A percentile compares a stretch with the other conserved stretches of the same genome.
phyloP scores from a whole-genome alignment of 2,329 filamentous ascomycete species.

The Uncinocarpus reesii region DNA sequence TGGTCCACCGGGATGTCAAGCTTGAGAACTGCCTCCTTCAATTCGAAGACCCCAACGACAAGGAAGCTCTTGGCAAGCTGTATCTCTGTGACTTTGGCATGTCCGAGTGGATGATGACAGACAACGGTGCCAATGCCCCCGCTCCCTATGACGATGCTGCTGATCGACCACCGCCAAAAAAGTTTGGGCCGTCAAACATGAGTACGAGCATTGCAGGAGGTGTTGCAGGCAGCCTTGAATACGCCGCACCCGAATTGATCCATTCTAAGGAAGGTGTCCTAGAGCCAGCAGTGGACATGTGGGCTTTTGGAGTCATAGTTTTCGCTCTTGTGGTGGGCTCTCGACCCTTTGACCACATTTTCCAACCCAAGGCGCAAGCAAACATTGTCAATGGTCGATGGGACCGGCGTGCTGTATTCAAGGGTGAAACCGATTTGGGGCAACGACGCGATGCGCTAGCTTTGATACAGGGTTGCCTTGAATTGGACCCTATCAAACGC shows the following conservation, averaged over 20 bases:
- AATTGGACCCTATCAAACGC: constrained; percentile 45
- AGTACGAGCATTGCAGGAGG: constrained; percentile 52
- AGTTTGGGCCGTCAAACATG: constrained; percentile 46
- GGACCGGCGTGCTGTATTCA: constrained; percentile 43
- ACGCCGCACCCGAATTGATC: constrained; percentile 42
- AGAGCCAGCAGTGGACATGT: constrained; percentile 51
- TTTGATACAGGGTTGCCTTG: constrained; percentile 50
- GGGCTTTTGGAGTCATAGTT: constrained; percentile 56
- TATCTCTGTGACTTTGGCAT: constrained; percentile 60
- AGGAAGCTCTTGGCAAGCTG: constrained; percentile 39
- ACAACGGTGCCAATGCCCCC: constrained; percentile 42
- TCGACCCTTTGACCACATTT: constrained; percentile 52
- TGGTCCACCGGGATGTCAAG: constrained; percentile 59
- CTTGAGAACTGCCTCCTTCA: constrained; percentile 55
- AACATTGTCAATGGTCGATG: constrained; percentile 52
- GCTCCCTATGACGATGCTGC: constrained; percentile 40
- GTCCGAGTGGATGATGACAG: constrained; percentile 54
- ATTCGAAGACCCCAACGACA: constrained; percentile 38
- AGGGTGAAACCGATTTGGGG: constrained; percentile 28
- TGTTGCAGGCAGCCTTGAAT: constrained; percentile 51
- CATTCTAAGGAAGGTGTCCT: constrained; percentile 33
- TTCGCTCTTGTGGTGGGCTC: constrained; percentile 52
- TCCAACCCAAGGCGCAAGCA: constrained; percentile 48
- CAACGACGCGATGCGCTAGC: constrained; percentile 42
- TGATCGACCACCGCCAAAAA: constrained; percentile 40